Conservation (phyloP, 2,329 filamentous ascomycete species). For the Aspergillus chevalieri region DNA sequence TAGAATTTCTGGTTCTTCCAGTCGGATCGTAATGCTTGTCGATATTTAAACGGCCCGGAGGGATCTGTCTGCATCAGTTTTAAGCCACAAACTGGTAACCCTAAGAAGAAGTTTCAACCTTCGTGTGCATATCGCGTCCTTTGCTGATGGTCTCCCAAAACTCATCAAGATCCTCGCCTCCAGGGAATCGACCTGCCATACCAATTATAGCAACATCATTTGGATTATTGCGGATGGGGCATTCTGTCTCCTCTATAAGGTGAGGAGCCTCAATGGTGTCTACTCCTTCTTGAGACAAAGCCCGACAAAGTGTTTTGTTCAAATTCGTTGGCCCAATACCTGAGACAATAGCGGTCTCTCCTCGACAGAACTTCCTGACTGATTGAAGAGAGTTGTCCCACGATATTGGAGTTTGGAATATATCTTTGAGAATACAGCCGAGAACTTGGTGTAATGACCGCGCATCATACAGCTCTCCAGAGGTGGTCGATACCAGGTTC, state of each 20-base stretch:
- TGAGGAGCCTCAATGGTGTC: neutral
- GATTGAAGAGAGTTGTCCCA: neutral
- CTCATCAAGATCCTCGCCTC: conserved; percentile 1
- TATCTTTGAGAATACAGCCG: neutral
- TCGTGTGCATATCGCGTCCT: conserved; percentile 1
- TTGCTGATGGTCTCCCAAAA: conserved; percentile 3
- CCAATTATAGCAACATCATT: conserved; percentile 3
- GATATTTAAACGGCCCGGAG: conserved; percentile 29
- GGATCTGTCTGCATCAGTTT: conserved; percentile 26
- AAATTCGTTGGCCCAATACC: neutral
- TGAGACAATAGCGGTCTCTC: neutral
- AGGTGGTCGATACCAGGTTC: neutral
- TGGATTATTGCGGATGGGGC: neutral
- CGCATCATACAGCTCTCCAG: neutral
- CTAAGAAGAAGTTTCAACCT: neutral
- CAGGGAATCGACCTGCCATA: conserved; percentile 9
- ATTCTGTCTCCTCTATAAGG: neutral
- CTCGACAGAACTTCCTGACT: neutral
- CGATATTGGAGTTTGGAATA: neutral
- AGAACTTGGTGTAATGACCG: neutral
- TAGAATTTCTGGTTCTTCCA: conserved; percentile 28
- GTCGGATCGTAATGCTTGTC: conserved; percentile 28
- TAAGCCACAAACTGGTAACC: neutral
- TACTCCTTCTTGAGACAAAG: neutral
- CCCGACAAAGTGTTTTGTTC: neutral